Evolutionary conservation across 345 rosid species (phyloP).

Genomic region (Eucalyptus curtisii): DNA sequence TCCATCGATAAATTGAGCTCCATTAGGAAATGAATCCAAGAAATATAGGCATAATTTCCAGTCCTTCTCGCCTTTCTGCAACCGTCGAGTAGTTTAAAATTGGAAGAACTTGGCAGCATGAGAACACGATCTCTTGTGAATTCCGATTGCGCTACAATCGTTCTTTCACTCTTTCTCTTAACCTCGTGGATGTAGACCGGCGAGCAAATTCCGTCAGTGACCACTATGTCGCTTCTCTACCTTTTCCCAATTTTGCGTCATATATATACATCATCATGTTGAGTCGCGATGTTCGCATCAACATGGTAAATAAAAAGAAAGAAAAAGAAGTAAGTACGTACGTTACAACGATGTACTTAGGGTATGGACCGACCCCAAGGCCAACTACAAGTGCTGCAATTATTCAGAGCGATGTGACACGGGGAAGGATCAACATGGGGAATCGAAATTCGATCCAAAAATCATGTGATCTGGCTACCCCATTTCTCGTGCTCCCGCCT

Average conservation of each 20-base stretch:
- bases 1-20: background rate
- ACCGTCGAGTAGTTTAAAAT: background rate
- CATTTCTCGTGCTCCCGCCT: background rate
- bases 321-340: background rate
- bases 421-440: background rate
- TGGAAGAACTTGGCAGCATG: background rate
- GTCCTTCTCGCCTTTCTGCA: background rate
- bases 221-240: background rate
- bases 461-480: background rate
- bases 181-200: no score
- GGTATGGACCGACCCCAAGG: background rate
- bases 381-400: background rate
- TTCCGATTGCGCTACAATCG: fast-evolving
- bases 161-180: background rate
- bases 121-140: background rate
- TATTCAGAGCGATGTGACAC: background rate
- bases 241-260: fast-evolving
- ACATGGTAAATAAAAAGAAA: background rate
- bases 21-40: background rate
- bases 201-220: background rate
- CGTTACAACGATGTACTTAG: background rate
- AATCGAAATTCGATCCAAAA: background rate
- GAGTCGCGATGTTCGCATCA: fast-evolving
- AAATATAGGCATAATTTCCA: background rate
- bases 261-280: background rate